Evolutionary conservation across 164 flowering plant species (phyloP).

Genomic region (Stephania yunnanensis): DNA sequence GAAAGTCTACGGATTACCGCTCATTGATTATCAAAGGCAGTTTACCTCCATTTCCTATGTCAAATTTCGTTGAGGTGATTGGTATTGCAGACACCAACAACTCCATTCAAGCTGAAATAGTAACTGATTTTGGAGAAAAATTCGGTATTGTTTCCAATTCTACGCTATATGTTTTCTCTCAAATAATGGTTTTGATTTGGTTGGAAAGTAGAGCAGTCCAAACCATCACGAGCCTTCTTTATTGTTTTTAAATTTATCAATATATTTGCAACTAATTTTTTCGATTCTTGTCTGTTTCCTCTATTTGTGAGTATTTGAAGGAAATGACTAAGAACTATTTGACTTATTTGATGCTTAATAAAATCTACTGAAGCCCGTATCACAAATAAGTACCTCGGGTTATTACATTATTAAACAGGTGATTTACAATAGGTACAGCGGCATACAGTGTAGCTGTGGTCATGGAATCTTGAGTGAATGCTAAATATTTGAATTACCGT

Average conservation of each 20-base stretch:
- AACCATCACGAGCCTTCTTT: not conserved
- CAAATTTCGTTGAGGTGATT: constrained; percentile 54
- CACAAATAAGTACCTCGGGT: too few relatives aligned
- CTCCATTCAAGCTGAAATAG: constrained; percentile 70
- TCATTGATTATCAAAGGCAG: constrained; percentile 57
- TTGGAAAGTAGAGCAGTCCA: not conserved
- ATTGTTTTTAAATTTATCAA: not conserved
- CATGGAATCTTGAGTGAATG: too few relatives aligned
- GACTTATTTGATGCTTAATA: too few relatives aligned
- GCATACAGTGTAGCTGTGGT: too few relatives aligned
- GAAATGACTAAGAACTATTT: not conserved
- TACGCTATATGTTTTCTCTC: not conserved
- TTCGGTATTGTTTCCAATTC: constrained; percentile 37
- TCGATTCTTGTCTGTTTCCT: not conserved
- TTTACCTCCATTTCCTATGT: constrained; percentile 35
- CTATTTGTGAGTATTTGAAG: not conserved
- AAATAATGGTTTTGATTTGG: not conserved
- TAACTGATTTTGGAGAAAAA: constrained; percentile 77
- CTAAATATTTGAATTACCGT: too few relatives aligned
- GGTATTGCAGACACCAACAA: constrained; percentile 81
- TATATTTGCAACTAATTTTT: not conserved
- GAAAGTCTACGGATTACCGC: constrained; percentile 69
- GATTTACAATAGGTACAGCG: too few relatives aligned
- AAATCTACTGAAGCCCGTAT: too few relatives aligned
- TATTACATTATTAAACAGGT: too few relatives aligned